Percentiles rank a stretch among this genome's conserved stretches.
Evolutionary conservation across 2,329 filamentous ascomycete genomes (phyloP).

Genomic region (Fusarium cicatricum): DNA sequence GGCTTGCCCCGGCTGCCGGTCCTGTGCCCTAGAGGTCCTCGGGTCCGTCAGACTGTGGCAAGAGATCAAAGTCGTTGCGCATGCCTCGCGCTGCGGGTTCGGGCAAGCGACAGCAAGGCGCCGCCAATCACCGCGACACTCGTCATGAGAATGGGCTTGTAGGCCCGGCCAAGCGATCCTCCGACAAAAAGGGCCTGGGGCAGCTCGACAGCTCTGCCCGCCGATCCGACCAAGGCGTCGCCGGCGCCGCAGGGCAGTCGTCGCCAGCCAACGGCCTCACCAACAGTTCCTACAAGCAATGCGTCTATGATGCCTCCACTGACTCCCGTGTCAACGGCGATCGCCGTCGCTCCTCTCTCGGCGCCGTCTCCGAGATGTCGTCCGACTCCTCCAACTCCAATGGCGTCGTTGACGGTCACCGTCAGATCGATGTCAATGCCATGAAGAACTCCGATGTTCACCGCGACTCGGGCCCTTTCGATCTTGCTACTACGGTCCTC

Average conservation of each 20-base stretch:
- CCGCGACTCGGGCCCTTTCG: constrained; percentile 75
- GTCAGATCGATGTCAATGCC: constrained; percentile 75
- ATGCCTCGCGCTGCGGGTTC: constrained; percentile 69
- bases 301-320: constrained; percentile 45
- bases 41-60: constrained; percentile 50
- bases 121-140: constrained; percentile 71
- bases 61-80: constrained; percentile 50
- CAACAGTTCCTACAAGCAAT: constrained; percentile 49
- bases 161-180: constrained; percentile 58
- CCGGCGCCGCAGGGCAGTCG: constrained; percentile 45
- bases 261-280: constrained; percentile 41
- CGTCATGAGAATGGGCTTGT: constrained; percentile 90
- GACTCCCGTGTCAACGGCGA: constrained; percentile 54
- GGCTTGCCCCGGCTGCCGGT: constrained; percentile 48
- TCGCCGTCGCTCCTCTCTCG: constrained; percentile 58
- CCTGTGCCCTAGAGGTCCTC: constrained; percentile 47
- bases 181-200: constrained; percentile 56
- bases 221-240: constrained; percentile 44
- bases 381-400: constrained; percentile 59
- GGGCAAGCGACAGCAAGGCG: constrained; percentile 69
- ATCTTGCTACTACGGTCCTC: constrained; percentile 85
- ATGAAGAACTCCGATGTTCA: constrained; percentile 74
- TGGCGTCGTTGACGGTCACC: constrained; percentile 59
- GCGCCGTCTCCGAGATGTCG: constrained; percentile 61
- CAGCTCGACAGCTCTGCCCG: constrained; percentile 53